phyloP scores from a whole-genome alignment of 768 basidiomycete genomes.

The Xerocomus spinulosus region DNA sequence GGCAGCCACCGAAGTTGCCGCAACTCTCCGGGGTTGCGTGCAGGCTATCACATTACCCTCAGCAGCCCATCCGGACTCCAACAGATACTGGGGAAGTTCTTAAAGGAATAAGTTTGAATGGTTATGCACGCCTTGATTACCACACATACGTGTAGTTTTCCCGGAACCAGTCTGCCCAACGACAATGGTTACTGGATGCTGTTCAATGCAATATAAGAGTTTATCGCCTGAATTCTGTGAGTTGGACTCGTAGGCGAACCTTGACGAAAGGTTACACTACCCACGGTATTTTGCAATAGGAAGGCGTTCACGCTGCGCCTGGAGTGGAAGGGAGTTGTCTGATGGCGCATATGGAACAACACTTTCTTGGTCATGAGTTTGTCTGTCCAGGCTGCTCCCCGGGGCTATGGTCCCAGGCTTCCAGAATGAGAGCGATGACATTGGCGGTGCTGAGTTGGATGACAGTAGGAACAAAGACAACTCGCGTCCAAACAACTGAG shows the following conservation, averaged over 20 bases:
- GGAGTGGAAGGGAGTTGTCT: slow-evolving; percentile 54
- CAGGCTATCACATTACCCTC: slow-evolving; percentile 84
- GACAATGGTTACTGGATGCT: slow-evolving; percentile 77
- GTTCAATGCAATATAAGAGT: slow-evolving; percentile 80
- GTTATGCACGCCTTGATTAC: neutral
- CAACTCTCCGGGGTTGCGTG: slow-evolving; percentile 89
- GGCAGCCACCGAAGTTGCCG: slow-evolving; percentile 89
- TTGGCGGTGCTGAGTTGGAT: slow-evolving; percentile 12
- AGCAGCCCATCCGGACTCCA: slow-evolving; percentile 89
- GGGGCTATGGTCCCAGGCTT: slow-evolving; percentile 83
- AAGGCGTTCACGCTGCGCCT: slow-evolving; percentile 72
- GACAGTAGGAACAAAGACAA: neutral
- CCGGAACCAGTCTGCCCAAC: slow-evolving; percentile 96
- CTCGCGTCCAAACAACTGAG: slow-evolving; percentile 5
- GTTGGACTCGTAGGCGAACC: neutral
- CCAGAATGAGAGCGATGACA: slow-evolving; percentile 73
- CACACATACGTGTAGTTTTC: slow-evolving; percentile 86
- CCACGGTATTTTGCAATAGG: slow-evolving; percentile 89
- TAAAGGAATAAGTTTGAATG: slow-evolving; percentile 7
- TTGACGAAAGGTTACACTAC: slow-evolving; percentile 8
- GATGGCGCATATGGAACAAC: slow-evolving; percentile 62
- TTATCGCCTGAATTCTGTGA: slow-evolving; percentile 52
- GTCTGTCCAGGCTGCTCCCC: slow-evolving; percentile 84
- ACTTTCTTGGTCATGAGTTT: slow-evolving; percentile 68
- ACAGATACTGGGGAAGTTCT: slow-evolving; percentile 95